Percentiles rank a stretch among this genome's conserved stretches.
Evolutionary conservation across 805 yeast species (phyloP).

Genomic region (Sugiyamaella qingdaonensis): DNA sequence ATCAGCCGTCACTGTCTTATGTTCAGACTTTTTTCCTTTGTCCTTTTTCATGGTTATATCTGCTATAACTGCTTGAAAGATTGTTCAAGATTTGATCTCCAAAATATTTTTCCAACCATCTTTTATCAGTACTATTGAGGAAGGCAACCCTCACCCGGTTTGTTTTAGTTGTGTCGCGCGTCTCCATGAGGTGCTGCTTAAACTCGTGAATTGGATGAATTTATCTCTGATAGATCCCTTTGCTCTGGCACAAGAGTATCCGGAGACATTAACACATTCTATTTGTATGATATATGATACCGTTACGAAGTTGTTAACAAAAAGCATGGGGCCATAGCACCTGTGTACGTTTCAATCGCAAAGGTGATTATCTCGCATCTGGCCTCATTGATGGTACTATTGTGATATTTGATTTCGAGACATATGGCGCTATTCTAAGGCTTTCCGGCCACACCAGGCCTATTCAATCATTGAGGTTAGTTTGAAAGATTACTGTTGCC

Average conservation of each 20-base stretch:
- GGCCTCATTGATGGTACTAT: slow-evolving; percentile 74
- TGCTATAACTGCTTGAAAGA: not conserved
- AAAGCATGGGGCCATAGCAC: slow-evolving; percentile 48
- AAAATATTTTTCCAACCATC: not conserved
- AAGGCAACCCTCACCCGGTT: not conserved
- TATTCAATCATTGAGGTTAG: slow-evolving; percentile 49
- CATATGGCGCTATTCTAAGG: slow-evolving; percentile 52
- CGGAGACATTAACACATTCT: slow-evolving; percentile 74
- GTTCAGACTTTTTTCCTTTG: not conserved
- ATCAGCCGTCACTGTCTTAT: slow-evolving; percentile 49
- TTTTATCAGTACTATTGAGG: not conserved
- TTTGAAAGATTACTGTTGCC: slow-evolving; percentile 4
- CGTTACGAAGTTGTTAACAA: not conserved
- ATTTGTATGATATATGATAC: slow-evolving; percentile 32
- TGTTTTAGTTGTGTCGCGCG: not conserved
- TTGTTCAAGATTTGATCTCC: not conserved
- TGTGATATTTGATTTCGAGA: slow-evolving; percentile 68
- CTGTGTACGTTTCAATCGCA: slow-evolving; percentile 59
- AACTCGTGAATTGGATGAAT: slow-evolving; percentile 48
- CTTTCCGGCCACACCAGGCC: slow-evolving; percentile 66
- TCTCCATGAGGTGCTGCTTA: not conserved
- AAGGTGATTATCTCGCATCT: slow-evolving; percentile 83
- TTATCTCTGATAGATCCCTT: slow-evolving; percentile 83
- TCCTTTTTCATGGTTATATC: not conserved
- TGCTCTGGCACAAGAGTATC: slow-evolving; percentile 85